Base-by-base conservation (phyloP, 1,139 yeast genomes). In the Protomyces gravidus region DNA sequence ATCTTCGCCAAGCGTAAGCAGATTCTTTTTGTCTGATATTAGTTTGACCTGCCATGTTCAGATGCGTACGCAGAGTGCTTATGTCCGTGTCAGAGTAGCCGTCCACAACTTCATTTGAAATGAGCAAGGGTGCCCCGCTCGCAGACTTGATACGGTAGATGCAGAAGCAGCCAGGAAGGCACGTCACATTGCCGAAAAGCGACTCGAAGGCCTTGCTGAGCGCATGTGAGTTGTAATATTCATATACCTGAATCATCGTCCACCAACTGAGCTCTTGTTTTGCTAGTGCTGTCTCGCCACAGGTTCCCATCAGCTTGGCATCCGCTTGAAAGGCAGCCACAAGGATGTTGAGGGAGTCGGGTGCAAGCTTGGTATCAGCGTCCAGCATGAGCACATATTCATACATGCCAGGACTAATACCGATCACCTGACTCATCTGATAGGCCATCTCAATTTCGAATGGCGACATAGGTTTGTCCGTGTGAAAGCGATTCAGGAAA, bases 221-320 rank as follows among this genome's bases (percentile, higher is more conserved):
- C 61, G 75, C 73, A 64, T 75, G 78, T 23, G 77, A 74, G 66
- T 75, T 75, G 63, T 72, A 75, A 68, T 75, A 75, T 63, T 75
- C 78, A 64, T 74, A 75, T 7, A 75, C 78, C 63, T 75, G 78
- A 61, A 75, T 72, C 78, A 75, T 75, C 1, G 78, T 75, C 49
- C 72, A 69, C 60, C 75, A 68, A 27, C 76, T 71, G 25, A 69
- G 67, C 47, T 72, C 70, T 11, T 76, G 72, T 60, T 75, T 75
- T 19, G 74, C 71, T 36, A 75, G 64, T 45, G 73, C 73, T 0
- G 78, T 75, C 61, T 75, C 78, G 50, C 78, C 78, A 62, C 78
- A 75, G 9, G 75, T 66, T 2, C 77, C 78, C 55, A 72, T 75
- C 33, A 75, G 67, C 45, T 70, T 69, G 30, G 70, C 69, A 59